A percentile compares a stretch with the other conserved stretches of the same genome.
These are phyloP conservation scores for Leccinum holopus DNA, from an alignment of 1,284 basidiomycete genomes.

Conservation along the genomic window DNA sequence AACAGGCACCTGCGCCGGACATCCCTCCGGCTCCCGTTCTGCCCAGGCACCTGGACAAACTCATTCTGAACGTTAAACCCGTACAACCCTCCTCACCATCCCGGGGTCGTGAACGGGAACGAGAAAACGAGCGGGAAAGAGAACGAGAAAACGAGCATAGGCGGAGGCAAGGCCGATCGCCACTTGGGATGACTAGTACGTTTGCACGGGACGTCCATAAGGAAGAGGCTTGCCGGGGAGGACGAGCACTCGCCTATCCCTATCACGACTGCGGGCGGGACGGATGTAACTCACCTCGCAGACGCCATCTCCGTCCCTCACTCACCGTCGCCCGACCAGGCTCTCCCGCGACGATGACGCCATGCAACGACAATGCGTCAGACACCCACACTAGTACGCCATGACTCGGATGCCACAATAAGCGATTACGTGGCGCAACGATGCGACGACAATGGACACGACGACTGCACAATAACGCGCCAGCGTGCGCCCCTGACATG, in stretches of 20 bases:
- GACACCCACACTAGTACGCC: too few relatives aligned
- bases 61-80: conserved; percentile 78
- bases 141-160: conserved; percentile 34
- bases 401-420: too few relatives aligned
- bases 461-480: too few relatives aligned
- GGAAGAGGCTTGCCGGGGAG: conserved; percentile 18
- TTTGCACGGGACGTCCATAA: conserved; percentile 29
- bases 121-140: conserved; percentile 32
- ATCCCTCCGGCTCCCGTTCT: conserved; percentile 85
- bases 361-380: too few relatives aligned
- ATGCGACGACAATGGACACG: too few relatives aligned
- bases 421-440: too few relatives aligned
- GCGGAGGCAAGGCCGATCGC: conserved; percentile 32
- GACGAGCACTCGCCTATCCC: conserved; percentile 29
- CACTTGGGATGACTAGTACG: conserved; percentile 31
- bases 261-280: conserved; percentile 38
- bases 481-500: too few relatives aligned
- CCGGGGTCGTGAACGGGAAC: conserved; percentile 36
- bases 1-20: conserved; percentile 58
- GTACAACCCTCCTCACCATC: conserved; percentile 30
- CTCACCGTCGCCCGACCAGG: too few relatives aligned
- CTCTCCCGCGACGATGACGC: too few relatives aligned
- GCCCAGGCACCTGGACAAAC: conserved; percentile 90
- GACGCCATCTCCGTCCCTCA: too few relatives aligned
- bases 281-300: conserved; percentile 35